Conservation (phyloP, 2,329 filamentous ascomycete species). For the Colletotrichum tabaci region DNA sequence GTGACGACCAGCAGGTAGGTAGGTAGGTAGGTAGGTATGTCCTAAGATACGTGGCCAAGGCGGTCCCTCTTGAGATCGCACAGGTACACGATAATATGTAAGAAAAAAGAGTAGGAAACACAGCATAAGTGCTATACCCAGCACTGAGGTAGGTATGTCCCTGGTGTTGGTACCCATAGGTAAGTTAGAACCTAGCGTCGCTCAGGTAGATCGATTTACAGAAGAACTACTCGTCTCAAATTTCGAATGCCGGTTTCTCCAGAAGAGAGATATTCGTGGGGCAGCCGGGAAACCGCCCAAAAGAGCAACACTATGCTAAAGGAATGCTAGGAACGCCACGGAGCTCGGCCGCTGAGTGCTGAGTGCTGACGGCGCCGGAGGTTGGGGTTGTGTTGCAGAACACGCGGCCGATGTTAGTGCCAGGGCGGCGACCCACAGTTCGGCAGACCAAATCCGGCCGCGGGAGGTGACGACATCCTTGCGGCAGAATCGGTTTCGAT, state of each 20-base stretch:
- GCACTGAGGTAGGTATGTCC: no score
- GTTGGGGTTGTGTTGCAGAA: neutral
- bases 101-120: no score
- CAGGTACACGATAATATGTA: no score
- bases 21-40: no score
- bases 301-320: neutral
- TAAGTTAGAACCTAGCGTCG: no score
- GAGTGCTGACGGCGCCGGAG: neutral
- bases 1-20: no score
- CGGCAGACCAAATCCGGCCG: neutral
- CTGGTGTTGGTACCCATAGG: no score
- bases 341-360: neutral
- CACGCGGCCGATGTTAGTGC: neutral
- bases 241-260: neutral
- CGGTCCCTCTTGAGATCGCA: no score
- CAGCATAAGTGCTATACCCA: no score
- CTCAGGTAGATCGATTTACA: neutral
- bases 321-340: neutral
- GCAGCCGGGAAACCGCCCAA: neutral
- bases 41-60: no score
- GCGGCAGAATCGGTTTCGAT: conserved; percentile 12
- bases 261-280: neutral
- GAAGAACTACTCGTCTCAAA: neutral
- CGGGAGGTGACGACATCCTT: conserved; percentile 19
- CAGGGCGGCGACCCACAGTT: neutral